These are phyloP conservation scores for Aspergillus sclerotialis DNA, from an alignment of 2,329 filamentous ascomycete species.

Conservation along the genomic window DNA sequence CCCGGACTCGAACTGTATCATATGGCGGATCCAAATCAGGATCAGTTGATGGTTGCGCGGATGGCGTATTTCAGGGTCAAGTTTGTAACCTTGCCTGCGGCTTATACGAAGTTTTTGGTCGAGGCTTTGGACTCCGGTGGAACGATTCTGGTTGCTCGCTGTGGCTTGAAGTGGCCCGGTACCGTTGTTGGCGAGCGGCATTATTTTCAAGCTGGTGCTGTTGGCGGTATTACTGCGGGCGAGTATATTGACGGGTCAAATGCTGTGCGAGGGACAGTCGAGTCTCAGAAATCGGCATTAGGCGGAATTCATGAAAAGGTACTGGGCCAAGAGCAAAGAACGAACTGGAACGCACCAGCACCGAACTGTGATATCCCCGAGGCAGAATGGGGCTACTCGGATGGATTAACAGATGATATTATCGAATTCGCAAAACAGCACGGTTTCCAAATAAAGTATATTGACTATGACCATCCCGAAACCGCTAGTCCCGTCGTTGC, in stretches of 20 bases:
- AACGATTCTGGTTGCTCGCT: too few relatives aligned
- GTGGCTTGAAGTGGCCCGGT: background rate
- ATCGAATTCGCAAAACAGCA: background rate
- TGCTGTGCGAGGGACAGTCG: background rate
- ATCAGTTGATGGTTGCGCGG: background rate
- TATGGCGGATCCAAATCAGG: background rate
- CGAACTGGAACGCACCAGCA: background rate
- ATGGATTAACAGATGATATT: background rate
- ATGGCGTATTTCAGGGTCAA: background rate
- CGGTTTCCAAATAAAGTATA: background rate
- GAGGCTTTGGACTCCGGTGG: background rate
- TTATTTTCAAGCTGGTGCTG: background rate
- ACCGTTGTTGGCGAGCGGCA: background rate
- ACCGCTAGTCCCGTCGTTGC: background rate
- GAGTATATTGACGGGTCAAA: background rate
- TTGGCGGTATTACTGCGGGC: background rate
- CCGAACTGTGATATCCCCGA: background rate
- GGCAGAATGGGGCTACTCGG: background rate
- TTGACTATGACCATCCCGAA: background rate
- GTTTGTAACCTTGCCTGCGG: background rate
- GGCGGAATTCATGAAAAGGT: background rate
- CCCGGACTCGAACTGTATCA: background rate
- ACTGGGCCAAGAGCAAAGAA: background rate
- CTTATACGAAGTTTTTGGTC: background rate
- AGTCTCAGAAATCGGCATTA: background rate